A percentile compares a stretch with the other conserved stretches of the same genome.
These are phyloP conservation scores for Raffaelea arxii DNA, from an alignment of 2,329 filamentous ascomycete species.

Conservation along the genomic window DNA sequence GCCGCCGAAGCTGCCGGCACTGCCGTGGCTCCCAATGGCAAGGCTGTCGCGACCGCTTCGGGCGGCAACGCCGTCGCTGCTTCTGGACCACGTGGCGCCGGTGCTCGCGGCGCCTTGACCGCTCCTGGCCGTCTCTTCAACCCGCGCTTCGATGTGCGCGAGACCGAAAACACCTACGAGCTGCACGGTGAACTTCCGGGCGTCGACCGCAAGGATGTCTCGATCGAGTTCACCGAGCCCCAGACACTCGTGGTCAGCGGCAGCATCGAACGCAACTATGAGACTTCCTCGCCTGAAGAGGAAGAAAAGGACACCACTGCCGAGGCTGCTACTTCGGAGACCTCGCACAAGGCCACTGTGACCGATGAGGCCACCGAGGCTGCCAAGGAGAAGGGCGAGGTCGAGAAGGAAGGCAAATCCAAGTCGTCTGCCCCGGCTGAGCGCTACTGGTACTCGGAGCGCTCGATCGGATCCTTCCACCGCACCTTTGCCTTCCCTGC, in stretches of 20 bases:
- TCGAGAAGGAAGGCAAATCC: slow-evolving; percentile 14
- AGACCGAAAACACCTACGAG: slow-evolving; percentile 59
- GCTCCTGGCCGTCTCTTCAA: slow-evolving; percentile 38
- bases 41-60: background rate
- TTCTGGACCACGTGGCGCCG: slow-evolving; percentile 15
- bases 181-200: slow-evolving; percentile 74
- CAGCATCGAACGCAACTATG: slow-evolving; percentile 54
- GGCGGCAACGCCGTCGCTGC: slow-evolving; percentile 7
- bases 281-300: slow-evolving; percentile 42
- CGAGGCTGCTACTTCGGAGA: slow-evolving; percentile 16
- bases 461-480: slow-evolving; percentile 56
- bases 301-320: slow-evolving; percentile 27
- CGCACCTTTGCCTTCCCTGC: slow-evolving; percentile 59
- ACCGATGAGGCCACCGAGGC: slow-evolving; percentile 44
- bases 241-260: slow-evolving; percentile 66
- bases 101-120: slow-evolving; percentile 24
- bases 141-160: slow-evolving; percentile 70
- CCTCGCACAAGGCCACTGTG: slow-evolving; percentile 50
- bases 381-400: slow-evolving; percentile 17
- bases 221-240: slow-evolving; percentile 69
- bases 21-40: background rate
- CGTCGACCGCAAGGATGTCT: slow-evolving; percentile 61
- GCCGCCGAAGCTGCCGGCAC: too few relatives aligned
- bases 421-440: slow-evolving; percentile 11
- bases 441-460: slow-evolving; percentile 60